These are phyloP conservation scores for Nymphaea thermarum DNA, from an alignment of 164 flowering plant genomes.

Conservation along the genomic window DNA sequence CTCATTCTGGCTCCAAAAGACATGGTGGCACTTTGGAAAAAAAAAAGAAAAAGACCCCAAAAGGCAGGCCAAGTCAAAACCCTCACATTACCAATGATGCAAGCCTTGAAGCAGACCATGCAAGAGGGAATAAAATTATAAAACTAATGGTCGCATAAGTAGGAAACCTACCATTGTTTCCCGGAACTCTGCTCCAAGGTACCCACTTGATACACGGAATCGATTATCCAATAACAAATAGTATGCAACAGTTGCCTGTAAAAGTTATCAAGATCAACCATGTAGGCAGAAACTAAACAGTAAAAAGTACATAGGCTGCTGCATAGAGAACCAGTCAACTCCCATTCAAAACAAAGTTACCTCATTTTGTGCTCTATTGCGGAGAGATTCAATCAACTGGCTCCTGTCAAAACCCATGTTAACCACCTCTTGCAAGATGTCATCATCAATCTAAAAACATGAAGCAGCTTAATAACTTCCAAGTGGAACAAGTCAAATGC, in stretches of 20 bases:
- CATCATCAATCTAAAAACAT: constrained; percentile 72
- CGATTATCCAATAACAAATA: constrained; percentile 85
- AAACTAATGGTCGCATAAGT: not conserved
- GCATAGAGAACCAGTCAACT: not conserved
- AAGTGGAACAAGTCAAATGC: no score
- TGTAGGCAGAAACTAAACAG: not conserved
- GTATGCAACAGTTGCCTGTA: constrained; percentile 90
- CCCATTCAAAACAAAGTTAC: constrained; percentile 10
- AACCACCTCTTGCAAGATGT: constrained; percentile 78
- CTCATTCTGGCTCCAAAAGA: no score
- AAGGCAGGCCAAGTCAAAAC: no score
- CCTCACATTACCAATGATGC: no score
- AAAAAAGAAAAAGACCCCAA: no score
- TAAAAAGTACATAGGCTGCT: not conserved
- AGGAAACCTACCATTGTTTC: constrained; percentile 55
- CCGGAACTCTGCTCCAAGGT: constrained; percentile 91
- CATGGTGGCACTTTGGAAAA: no score
- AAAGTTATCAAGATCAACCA: constrained; percentile 1
- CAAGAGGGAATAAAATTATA: no score
- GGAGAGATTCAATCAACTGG: constrained; percentile 66
- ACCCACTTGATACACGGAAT: constrained; percentile 75
- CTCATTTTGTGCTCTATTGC: constrained; percentile 61
- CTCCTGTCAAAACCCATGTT: constrained; percentile 80
- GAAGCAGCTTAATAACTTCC: not conserved
- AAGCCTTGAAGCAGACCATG: no score